phyloP scores from a whole-genome alignment of 2,329 filamentous ascomycete genomes.

The Fusarium austroafricanum region DNA sequence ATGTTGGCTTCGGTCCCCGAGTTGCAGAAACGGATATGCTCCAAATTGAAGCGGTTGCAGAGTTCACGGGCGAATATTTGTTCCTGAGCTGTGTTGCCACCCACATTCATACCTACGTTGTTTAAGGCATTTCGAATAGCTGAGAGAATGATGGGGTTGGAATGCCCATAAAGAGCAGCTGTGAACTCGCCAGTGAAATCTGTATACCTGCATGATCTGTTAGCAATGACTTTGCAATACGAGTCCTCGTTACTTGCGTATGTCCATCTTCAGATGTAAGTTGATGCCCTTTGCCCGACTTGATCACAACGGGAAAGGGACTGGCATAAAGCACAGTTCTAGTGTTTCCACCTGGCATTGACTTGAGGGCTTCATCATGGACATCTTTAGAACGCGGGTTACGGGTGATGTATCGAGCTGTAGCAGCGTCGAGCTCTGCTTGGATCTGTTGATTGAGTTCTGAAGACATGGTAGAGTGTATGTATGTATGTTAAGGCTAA shows the following conservation, averaged over 20 bases:
- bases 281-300: slow-evolving; percentile 51
- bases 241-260: slow-evolving; percentile 40
- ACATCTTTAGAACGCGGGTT: slow-evolving; percentile 55
- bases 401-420: slow-evolving; percentile 49
- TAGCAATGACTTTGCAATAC: neutral
- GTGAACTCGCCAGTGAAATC: slow-evolving; percentile 74
- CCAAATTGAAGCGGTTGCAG: slow-evolving; percentile 65
- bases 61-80: slow-evolving; percentile 62
- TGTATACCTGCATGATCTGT: slow-evolving; percentile 56
- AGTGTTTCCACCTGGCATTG: slow-evolving; percentile 61
- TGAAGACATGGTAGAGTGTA: slow-evolving; percentile 29
- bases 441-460: slow-evolving; percentile 37
- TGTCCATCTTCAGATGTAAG: slow-evolving; percentile 57
- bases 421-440: slow-evolving; percentile 49
- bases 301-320: slow-evolving; percentile 58
- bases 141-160: slow-evolving; percentile 63
- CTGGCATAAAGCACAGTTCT: slow-evolving; percentile 57
- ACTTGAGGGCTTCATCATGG: slow-evolving; percentile 52
- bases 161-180: slow-evolving; percentile 75
- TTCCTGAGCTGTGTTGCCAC: slow-evolving; percentile 65
- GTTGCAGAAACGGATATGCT: slow-evolving; percentile 71
- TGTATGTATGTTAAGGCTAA: neutral
- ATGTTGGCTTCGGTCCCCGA: slow-evolving; percentile 75
- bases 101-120: slow-evolving; percentile 64
- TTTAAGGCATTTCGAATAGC: slow-evolving; percentile 60